Conservation (phyloP, 176 grass and related monocot genomes). For the Miscanthus lutarioriparius region DNA sequence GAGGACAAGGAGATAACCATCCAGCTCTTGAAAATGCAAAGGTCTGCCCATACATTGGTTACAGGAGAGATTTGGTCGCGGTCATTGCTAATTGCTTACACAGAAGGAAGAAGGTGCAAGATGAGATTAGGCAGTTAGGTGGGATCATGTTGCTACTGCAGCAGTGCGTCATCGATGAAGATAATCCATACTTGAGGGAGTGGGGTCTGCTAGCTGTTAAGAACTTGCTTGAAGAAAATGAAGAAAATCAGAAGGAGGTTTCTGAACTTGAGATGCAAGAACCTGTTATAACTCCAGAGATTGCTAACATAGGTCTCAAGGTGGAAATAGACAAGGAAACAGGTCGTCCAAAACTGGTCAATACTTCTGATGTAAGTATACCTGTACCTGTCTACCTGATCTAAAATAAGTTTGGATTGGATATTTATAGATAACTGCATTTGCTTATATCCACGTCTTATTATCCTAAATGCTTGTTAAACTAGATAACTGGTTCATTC, state of each 20-base stretch:
- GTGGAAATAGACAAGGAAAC: constrained; percentile 83
- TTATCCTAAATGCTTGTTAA: constrained; percentile 9
- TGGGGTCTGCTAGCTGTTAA: constrained; percentile 80
- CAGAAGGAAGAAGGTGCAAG: constrained; percentile 66
- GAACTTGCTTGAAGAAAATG: constrained; percentile 86
- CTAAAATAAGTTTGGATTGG: constrained; percentile 9
- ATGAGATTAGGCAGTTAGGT: constrained; percentile 65
- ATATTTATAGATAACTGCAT: background rate
- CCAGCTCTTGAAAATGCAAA: constrained; percentile 40
- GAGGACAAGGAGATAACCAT: constrained; percentile 31
- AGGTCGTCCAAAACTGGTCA: constrained; percentile 67
- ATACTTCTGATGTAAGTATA: constrained; percentile 60
- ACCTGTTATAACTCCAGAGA: constrained; percentile 72
- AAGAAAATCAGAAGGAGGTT: constrained; percentile 73
- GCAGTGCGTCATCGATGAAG: constrained; percentile 89
- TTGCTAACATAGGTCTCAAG: constrained; percentile 68
- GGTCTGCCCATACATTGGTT: constrained; percentile 84
- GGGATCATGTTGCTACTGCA: constrained; percentile 75
- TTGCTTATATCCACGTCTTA: background rate
- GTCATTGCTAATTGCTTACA: constrained; percentile 80
- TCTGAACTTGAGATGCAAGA: constrained; percentile 77
- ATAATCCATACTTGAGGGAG: constrained; percentile 85
- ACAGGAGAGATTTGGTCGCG: constrained; percentile 79
- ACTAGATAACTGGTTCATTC: background rate
- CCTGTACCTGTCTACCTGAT: constrained; percentile 1